Evolutionary conservation across 2,329 filamentous ascomycete species (phyloP).

Genomic region (Keithomyces neogunnii): DNA sequence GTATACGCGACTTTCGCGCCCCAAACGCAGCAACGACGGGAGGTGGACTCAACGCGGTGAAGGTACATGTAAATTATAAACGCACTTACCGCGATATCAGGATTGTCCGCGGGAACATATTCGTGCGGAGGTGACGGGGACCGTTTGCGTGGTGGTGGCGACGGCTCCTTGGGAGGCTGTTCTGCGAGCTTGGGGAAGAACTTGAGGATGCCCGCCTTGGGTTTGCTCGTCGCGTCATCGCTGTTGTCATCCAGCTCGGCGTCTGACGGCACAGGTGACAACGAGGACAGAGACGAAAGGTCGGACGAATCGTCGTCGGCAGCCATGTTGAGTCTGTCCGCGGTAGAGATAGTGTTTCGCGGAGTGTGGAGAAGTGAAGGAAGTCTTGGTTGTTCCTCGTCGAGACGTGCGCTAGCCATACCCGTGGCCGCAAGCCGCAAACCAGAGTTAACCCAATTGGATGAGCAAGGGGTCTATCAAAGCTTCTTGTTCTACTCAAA

Average conservation of each 20-base stretch:
- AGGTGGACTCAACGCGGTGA: not conserved
- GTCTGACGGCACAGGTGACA: conserved; percentile 36
- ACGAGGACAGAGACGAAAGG: conserved; percentile 48
- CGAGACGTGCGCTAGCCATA: conserved; percentile 21
- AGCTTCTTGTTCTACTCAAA: not conserved
- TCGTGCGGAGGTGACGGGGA: conserved; percentile 85
- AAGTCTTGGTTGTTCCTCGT: conserved; percentile 15
- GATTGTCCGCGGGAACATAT: conserved; percentile 81
- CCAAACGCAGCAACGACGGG: not conserved
- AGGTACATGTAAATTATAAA: not conserved
- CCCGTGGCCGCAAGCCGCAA: conserved; percentile 21
- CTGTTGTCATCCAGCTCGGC: conserved; percentile 41
- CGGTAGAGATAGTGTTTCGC: conserved; percentile 15
- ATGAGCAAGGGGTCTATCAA: conserved; percentile 19
- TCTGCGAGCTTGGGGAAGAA: conserved; percentile 55
- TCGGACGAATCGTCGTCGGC: conserved; percentile 56
- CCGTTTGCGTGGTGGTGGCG: conserved; percentile 66
- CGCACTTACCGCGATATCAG: conserved; percentile 78
- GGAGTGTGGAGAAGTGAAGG: conserved; percentile 19
- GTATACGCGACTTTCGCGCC: conserved; percentile 4
- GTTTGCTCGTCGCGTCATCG: conserved; percentile 30
- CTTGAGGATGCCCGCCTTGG: conserved; percentile 54
- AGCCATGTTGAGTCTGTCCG: conserved; percentile 36
- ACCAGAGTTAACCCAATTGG: conserved; percentile 19
- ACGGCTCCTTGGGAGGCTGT: conserved; percentile 45